Conservation (phyloP, 2,329 filamentous ascomycete species). For the Aspergillus ruber region DNA sequence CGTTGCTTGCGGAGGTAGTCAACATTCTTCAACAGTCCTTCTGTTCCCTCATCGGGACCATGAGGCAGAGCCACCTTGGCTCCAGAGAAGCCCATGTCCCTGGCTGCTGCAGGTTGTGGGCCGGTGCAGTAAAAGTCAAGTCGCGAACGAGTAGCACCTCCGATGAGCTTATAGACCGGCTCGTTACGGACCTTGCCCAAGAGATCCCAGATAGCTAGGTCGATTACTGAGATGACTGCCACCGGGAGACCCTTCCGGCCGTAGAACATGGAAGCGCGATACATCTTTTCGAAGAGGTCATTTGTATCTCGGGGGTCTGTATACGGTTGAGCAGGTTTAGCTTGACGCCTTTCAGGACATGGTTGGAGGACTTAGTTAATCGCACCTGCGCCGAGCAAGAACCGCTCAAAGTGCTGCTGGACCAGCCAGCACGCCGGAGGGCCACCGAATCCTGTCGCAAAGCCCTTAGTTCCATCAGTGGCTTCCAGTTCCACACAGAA, state of each 20-base stretch:
- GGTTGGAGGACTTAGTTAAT: neutral
- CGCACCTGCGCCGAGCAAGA: constrained; percentile 69
- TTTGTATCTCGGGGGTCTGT: constrained; percentile 83
- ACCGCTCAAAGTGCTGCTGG: constrained; percentile 87
- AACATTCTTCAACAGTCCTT: constrained; percentile 79
- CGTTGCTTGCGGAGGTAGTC: constrained; percentile 82
- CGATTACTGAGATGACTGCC: constrained; percentile 89
- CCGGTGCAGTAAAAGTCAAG: constrained; percentile 94
- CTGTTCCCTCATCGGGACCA: constrained; percentile 78
- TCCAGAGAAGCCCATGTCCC: constrained; percentile 81
- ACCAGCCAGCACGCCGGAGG: constrained; percentile 92
- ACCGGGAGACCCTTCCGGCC: constrained; percentile 85
- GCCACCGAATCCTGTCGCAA: constrained; percentile 89
- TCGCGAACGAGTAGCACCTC: constrained; percentile 75
- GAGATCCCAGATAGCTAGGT: constrained; percentile 87
- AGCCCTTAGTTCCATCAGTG: constrained; percentile 83
- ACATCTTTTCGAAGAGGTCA: constrained; percentile 93
- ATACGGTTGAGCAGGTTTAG: neutral
- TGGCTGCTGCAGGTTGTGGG: constrained; percentile 72
- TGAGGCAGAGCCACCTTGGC: constrained; percentile 87
- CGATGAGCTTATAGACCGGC: constrained; percentile 90
- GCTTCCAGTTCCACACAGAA: constrained; percentile 88
- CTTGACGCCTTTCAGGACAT: neutral
- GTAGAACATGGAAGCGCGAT: constrained; percentile 92
- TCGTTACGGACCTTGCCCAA: constrained; percentile 86